Conservation (phyloP, 148 eudicot species). For the Amaranthus cruentus region DNA sequence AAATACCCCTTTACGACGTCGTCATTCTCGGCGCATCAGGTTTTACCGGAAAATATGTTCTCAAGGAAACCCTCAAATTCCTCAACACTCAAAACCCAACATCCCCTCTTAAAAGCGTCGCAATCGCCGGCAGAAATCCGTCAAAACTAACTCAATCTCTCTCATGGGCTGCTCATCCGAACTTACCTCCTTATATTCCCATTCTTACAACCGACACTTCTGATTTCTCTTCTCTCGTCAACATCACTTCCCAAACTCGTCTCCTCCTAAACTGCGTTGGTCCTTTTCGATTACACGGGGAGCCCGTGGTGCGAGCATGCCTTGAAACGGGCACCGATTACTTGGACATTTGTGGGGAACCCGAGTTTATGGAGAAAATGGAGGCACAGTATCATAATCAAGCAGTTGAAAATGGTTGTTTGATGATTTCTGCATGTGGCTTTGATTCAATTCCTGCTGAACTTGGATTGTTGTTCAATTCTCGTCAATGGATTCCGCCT, state of each 20-base stretch:
- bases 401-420: conserved; percentile 50
- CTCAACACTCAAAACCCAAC: conserved; percentile 32
- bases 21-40: conserved; percentile 85
- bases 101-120: conserved; percentile 57
- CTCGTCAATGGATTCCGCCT: conserved; percentile 46
- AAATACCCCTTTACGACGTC: conserved; percentile 39
- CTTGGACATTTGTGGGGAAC: conserved; percentile 78
- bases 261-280: conserved; percentile 80
- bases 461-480: conserved; percentile 57
- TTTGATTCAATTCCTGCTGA: conserved; percentile 91
- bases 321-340: conserved; percentile 62
- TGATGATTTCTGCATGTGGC: conserved; percentile 85
- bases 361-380: conserved; percentile 84
- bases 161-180: conserved; percentile 54
- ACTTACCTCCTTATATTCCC: conserved; percentile 43
- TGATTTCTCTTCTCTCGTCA: conserved; percentile 39
- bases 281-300: conserved; percentile 65
- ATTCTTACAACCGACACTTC: conserved; percentile 55
- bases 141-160: conserved; percentile 42
- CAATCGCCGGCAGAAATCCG: conserved; percentile 70
- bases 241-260: conserved; percentile 37
- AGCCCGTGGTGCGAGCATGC: conserved; percentile 62
- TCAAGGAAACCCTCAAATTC: conserved; percentile 68
- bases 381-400: conserved; percentile 46
- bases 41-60: conserved; percentile 85